phyloP scores from a whole-genome alignment of 257 asterid species.

The Apocynum venetum region DNA sequence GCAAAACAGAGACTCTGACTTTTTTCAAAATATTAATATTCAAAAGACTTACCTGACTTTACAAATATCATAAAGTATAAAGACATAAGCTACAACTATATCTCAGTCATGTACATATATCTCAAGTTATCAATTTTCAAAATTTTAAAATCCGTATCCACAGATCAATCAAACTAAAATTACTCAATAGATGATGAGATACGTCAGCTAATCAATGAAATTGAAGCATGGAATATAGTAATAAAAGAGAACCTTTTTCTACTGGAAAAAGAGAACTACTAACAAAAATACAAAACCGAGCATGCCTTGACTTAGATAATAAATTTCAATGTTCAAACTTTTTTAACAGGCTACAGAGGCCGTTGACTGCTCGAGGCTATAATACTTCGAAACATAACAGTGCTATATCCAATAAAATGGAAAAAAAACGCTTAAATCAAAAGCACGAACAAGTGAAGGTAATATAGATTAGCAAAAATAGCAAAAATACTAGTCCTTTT shows the following conservation, averaged over 20 bases:
- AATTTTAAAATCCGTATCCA: background rate
- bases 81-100: background rate
- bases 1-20: background rate
- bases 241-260: background rate
- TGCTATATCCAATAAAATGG: too few relatives aligned
- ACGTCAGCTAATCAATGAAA: background rate
- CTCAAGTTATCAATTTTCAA: background rate
- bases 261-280: background rate
- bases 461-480: too few relatives aligned
- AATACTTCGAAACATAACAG: background rate
- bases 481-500: background rate
- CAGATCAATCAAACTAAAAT: background rate
- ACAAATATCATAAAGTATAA: background rate
- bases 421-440: background rate
- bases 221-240: background rate
- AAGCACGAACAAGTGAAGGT: background rate
- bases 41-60: background rate
- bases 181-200: background rate
- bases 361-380: background rate
- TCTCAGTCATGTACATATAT: background rate
- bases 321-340: background rate
- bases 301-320: background rate
- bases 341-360: background rate
- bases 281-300: background rate
- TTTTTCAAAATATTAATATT: background rate